These are phyloP conservation scores for Geotrichum restrictum DNA, from an alignment of 1,139 yeast genomes.

Conservation along the genomic window DNA sequence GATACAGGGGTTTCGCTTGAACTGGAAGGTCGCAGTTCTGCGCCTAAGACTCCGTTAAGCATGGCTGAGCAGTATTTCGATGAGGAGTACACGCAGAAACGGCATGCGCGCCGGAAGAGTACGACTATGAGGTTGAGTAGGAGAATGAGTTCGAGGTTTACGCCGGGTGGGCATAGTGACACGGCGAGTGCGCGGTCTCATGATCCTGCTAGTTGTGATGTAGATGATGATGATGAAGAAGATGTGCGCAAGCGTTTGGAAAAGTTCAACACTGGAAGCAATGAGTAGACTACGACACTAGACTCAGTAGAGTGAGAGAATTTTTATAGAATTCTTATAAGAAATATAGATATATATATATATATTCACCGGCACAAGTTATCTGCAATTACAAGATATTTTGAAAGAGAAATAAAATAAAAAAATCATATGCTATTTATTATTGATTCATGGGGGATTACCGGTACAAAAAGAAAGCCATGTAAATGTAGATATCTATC, in stretches of 20 bases:
- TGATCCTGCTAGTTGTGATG: background rate
- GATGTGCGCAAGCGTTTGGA: background rate
- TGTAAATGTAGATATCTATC: too few species aligned
- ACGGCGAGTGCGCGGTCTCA: background rate
- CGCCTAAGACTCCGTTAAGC: conserved; percentile 38
- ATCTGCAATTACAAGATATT: too few species aligned
- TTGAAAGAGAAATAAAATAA: too few species aligned
- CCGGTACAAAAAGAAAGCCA: too few species aligned
- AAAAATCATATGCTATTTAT: too few species aligned
- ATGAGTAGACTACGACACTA: background rate
- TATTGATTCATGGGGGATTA: too few species aligned
- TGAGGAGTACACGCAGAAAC: conserved; percentile 30
- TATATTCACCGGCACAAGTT: too few species aligned
- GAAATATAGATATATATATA: too few species aligned
- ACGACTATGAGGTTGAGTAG: conserved; percentile 25
- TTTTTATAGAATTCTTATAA: too few species aligned
- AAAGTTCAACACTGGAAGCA: background rate
- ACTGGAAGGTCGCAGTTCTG: conserved; percentile 30
- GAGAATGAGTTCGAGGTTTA: conserved; percentile 20
- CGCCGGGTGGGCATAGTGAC: background rate
- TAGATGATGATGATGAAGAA: conserved; percentile 3
- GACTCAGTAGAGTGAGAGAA: too few species aligned
- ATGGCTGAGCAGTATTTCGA: conserved; percentile 42
- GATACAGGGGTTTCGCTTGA: conserved; percentile 69
- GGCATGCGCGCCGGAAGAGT: conserved; percentile 27